Evolutionary conservation across 495 filamentous ascomycete genomes (phyloP), one percentile per base, ranked within the genome.

Genomic region (Penicillium cinerascens): DNA sequence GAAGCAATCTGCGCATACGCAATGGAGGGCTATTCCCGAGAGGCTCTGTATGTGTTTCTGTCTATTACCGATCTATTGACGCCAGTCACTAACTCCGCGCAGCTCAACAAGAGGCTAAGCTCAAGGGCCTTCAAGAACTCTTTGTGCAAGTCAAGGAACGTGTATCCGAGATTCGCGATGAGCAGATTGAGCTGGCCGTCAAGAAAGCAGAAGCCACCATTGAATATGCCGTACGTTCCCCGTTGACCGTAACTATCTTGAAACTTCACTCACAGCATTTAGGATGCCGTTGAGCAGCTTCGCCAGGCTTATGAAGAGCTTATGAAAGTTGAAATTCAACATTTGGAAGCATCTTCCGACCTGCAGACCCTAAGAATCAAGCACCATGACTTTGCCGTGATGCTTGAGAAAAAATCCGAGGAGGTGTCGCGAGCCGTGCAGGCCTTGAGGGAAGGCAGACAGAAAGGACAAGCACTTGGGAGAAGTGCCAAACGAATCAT

Each of bases 261-360:
- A 2, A 39, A 20, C 26, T 26, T 23, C 48, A 42, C 58, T 67
- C 20, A 72, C 42, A 6, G 0, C 21, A 64, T 75, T 37, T 63
- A 85, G 71, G 72, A 81, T 51, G 69, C 78, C 23, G 80, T 95
- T 7, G 73, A 78, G 25, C 57, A 64, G 17, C 77, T 95, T 20
- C 81, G 81, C 11, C 62, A 68, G 25, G 66, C 78, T 9, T 82
- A 88, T 48, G 77, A 85, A 37, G 78, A 81, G 26, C 74, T 91
- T 10, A 64, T 90, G 13, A 83, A 89, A 59, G 77, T 78, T 2
- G 78, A 88, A 49, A 66, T 96, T 39, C 75, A 80, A 42, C 72
- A 84, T 6, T 75, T 92, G 26, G 95, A 98, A 71, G 92, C 90
- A 0, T 65, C 72, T 8, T 96, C 91, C 0, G 93, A 97, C 55